Base-by-base conservation (phyloP, 2,329 filamentous ascomycete genomes). In the Harringtonia aguacate region DNA sequence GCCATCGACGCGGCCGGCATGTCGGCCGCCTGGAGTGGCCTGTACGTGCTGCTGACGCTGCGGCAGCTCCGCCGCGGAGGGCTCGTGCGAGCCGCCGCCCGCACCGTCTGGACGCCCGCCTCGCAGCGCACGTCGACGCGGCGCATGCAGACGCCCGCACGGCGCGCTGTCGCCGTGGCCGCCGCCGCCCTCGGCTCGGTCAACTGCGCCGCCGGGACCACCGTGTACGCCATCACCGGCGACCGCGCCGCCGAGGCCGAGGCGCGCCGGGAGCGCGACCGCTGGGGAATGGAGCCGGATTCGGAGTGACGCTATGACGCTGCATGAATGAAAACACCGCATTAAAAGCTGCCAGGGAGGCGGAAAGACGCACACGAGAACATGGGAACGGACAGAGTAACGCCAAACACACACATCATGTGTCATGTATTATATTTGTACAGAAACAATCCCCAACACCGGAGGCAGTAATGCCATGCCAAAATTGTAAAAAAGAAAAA, bases 1-100 rank as follows among this genome's bases (percentile, higher is more conserved):
- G 69, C 68, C 48, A 74, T 71, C 41, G 74, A 75, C 55, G 67
- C 67, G 45, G 75, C 74, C 3, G 75, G 73, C 41, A 60, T 78
- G 45, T 67, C 70, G 0, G 71, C 71, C 42, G 73, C 75, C 15
- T 73, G 72, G 61, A 75, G 70, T 36, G 75, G 74, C 27, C 63
- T 77, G 15, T 79, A 79, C 56, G 68, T 70, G 4, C 60, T 79
- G 31, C 61, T 78, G 40, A 73, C 75, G 2, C 57, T 75, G 48
- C 69, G 70, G 18, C 49, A 54, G 7, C 65, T 66, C 52, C 48
- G 57, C 34, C 30, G 39, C 2, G 21, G 36, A 29, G 15, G 29
- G 20, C 20, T 36, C 40, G 10, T 41, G 61, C n/a, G 21, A 8
- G 33, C 35, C 1, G 27, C 29, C n/a, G 43, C 37, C 61, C 18